Base-by-base conservation (phyloP, 2,329 filamentous ascomycete genomes). In the Xylaria sp. region DNA sequence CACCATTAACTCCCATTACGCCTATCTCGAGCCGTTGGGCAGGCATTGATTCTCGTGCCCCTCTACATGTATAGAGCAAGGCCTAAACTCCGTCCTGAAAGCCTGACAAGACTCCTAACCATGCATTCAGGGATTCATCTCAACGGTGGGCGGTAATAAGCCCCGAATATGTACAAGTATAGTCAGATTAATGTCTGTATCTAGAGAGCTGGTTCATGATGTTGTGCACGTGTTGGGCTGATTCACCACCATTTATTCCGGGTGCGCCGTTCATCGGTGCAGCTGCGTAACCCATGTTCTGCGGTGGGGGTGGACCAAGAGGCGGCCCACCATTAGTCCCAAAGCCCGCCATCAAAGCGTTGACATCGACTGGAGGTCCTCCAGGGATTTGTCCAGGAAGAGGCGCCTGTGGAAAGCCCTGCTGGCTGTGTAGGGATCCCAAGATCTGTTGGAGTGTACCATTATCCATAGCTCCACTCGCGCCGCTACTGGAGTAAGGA, bases 181-280 rank as follows among this genome's bases (percentile, higher is more conserved):
- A 49, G 18, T 4, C 37, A n/a, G 38, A 52, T 67, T 64, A 84
- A 66, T 86, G 81, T 59, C 85, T 79, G 65, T 84, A 88, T 62
- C 82, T 84, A 43, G 86, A 83, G 54, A 91, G 74, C 64, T 90
- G 85, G 13, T 87, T 86, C 82, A 92, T 88, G 47, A 92, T 90
- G 63, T 89, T 88, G 68, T 88, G 83, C 63, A 91, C 79, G 48
- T 85, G 78, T 11, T 85, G 76, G 7, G 77, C 75, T 11, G 75
- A 71, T 50, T 77, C 66, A 7, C 74, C 72, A 11, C 67, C 66
- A 50, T 67, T 60, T 56, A 57, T 49, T 39, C 63, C 59, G 21
- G 62, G 65, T 22, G 69, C 61, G 46, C 66, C 56, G 19, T 66
- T 60, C 46, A 60, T 54, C 22, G 58, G 64, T 9, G 52, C 56